Evolutionary conservation across 495 filamentous ascomycete genomes (phyloP).

Genomic region (Opeltia flavorubescens): DNA sequence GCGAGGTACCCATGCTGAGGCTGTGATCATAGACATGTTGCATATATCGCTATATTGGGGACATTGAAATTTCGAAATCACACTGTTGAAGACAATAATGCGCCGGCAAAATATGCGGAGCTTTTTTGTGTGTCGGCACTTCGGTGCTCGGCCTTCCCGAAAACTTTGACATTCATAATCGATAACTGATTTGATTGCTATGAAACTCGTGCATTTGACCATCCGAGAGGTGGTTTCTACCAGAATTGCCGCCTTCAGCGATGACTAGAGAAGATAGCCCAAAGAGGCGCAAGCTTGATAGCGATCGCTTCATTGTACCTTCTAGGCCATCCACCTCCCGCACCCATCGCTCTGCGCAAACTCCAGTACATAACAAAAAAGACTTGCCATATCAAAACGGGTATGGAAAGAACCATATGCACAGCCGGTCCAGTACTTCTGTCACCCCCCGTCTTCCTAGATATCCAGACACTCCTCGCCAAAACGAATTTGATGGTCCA

Average conservation of each 20-base stretch:
- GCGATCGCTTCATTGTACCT: conserved; percentile 39
- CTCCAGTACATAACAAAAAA: conserved; percentile 20
- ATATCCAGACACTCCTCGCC: conserved; percentile 31
- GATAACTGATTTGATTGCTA: no score
- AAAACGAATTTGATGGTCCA: conserved; percentile 38
- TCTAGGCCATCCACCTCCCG: conserved; percentile 34
- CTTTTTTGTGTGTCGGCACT: no score
- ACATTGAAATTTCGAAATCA: no score
- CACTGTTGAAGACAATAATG: no score
- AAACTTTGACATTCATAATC: no score
- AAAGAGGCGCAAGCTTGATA: conserved; percentile 49
- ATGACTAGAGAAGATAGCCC: conserved; percentile 30
- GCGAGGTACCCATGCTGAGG: conserved; percentile 83
- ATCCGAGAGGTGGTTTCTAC: no score
- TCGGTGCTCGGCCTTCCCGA: no score
- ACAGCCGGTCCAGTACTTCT: conserved; percentile 19
- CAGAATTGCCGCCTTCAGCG: no score
- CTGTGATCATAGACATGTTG: conserved; percentile 95
- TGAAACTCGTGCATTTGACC: no score
- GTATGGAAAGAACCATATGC: conserved; percentile 14
- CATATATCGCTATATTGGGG: no score
- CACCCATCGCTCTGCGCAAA: conserved; percentile 13
- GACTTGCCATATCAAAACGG: conserved; percentile 20
- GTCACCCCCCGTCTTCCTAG: conserved; percentile 35
- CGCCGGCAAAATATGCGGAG: no score